These are phyloP conservation scores for Chlorociboria aeruginascens DNA, from an alignment of 495 filamentous ascomycete species.

Conservation along the genomic window DNA sequence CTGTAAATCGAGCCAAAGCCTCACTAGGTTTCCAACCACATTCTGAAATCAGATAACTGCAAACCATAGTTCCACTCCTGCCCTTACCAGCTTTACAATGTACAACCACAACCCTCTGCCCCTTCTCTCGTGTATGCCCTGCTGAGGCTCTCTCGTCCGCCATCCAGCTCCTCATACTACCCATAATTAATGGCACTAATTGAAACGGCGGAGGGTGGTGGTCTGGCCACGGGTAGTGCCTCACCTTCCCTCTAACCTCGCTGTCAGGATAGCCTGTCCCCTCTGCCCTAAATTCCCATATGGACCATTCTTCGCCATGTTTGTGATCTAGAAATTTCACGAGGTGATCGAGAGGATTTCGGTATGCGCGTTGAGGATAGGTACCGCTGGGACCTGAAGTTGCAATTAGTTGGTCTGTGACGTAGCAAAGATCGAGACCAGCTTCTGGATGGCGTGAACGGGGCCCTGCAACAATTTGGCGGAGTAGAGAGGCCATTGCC, in stretches of 20 bases:
- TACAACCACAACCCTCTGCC: constrained; percentile 64
- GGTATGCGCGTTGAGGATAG: constrained; percentile 82
- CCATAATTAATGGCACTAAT: constrained; percentile 78
- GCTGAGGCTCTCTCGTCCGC: constrained; percentile 32
- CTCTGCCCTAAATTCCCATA: constrained; percentile 96
- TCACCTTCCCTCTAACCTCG: constrained; percentile 71
- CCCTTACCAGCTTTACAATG: constrained; percentile 98
- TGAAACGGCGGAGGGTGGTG: constrained; percentile 93
- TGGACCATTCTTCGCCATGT: constrained; percentile 74
- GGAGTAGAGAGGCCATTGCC: constrained; percentile 39
- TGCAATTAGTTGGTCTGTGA: constrained; percentile 63
- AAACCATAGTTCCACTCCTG: constrained; percentile 77
- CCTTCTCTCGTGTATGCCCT: constrained; percentile 7
- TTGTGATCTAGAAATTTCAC: constrained; percentile 76
- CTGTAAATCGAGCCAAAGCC: constrained; percentile 73
- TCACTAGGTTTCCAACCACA: constrained; percentile 73
- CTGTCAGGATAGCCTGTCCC: constrained; percentile 89
- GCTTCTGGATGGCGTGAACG: constrained; percentile 73
- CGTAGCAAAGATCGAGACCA: constrained; percentile 89
- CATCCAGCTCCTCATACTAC: constrained; percentile 81
- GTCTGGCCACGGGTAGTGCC: constrained; percentile 92
- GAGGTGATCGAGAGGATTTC: constrained; percentile 77
- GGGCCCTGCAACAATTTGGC: constrained; percentile 59
- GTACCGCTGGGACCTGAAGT: constrained; percentile 78
- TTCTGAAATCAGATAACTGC: constrained; percentile 80